Percentiles rank a stretch among this genome's conserved stretches.
These are phyloP conservation scores for Fremontodendron californicum DNA, from an alignment of 345 rosid genomes.

Conservation along the genomic window DNA sequence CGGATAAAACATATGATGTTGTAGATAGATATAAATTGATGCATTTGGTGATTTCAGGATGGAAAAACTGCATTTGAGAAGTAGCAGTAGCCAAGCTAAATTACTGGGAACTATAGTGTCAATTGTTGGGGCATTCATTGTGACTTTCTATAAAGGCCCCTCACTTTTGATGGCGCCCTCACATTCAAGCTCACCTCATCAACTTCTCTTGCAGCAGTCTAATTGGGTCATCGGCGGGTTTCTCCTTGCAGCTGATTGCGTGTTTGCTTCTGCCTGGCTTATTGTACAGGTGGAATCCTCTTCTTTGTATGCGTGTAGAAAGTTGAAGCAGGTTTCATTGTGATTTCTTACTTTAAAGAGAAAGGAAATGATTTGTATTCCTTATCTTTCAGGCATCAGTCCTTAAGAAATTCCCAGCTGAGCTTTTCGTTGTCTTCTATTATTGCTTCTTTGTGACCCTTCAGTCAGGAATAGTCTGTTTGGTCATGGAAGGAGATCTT, in stretches of 20 bases:
- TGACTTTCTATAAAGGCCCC: conserved; percentile 46
- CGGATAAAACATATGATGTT: neutral
- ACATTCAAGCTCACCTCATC: conserved; percentile 8
- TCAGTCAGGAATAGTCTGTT: conserved; percentile 41
- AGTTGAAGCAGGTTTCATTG: neutral
- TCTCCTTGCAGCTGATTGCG: conserved; percentile 35
- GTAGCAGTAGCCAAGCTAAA: conserved; percentile 35
- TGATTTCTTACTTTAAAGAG: neutral
- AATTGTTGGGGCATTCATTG: conserved; percentile 41
- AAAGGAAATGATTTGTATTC: conserved; percentile 1
- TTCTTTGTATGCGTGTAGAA: neutral
- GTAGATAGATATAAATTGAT: neutral
- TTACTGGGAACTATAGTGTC: conserved; percentile 37
- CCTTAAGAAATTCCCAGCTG: conserved; percentile 40
- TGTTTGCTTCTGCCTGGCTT: conserved; percentile 34
- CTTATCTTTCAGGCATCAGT: conserved; percentile 24
- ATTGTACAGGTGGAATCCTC: conserved; percentile 36
- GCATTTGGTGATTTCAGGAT: conserved; percentile 28
- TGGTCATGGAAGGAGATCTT: conserved; percentile 30
- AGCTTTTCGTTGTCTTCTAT: conserved; percentile 37
- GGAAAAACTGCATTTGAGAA: conserved; percentile 39
- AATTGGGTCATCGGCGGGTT: conserved; percentile 45
- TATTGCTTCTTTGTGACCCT: conserved; percentile 48
- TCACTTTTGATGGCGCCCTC: conserved; percentile 22
- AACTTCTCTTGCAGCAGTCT: conserved; percentile 20